Percentiles rank a stretch among this genome's conserved stretches.
phyloP scores from a whole-genome alignment of 2,329 filamentous ascomycete genomes.

The Penicillium vulpinum region DNA sequence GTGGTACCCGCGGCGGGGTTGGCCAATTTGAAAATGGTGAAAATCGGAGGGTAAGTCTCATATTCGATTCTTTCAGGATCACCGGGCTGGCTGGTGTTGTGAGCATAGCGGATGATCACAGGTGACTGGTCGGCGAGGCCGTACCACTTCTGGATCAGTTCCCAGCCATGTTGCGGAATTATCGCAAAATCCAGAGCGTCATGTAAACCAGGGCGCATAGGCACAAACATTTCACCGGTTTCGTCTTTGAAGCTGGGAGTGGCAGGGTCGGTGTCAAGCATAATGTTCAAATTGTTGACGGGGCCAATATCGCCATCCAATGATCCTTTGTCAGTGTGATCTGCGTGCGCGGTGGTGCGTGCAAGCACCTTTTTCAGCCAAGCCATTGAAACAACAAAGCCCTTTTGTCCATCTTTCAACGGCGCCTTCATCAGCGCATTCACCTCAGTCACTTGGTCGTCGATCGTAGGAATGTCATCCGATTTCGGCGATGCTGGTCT shows the following conservation, averaged over 20 bases:
- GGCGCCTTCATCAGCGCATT: conserved; percentile 57
- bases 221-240: conserved; percentile 61
- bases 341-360: conserved; percentile 59
- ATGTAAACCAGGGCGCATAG: conserved; percentile 66
- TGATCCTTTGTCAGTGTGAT: conserved; percentile 60
- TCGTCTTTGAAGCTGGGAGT: conserved; percentile 45
- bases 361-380: conserved; percentile 77
- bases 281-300: conserved; percentile 83
- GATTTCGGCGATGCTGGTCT: conserved; percentile 23
- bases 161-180: conserved; percentile 78
- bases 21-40: conserved; percentile 79
- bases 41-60: conserved; percentile 80
- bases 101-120: conserved; percentile 72
- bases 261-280: conserved; percentile 56
- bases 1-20: conserved; percentile 58
- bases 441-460: conserved; percentile 74
- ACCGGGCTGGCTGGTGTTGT: conserved; percentile 67
- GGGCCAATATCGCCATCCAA: conserved; percentile 69
- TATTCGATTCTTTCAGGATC: conserved; percentile 70
- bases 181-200: conserved; percentile 72
- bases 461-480: conserved; percentile 49
- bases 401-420: conserved; percentile 69
- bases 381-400: conserved; percentile 72
- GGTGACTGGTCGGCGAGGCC: conserved; percentile 69
- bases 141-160: conserved; percentile 78